A percentile compares a stretch with the other conserved stretches of the same genome.
These are phyloP conservation scores for Trypethelium eluteriae DNA, from an alignment of 495 filamentous ascomycete species.

Conservation along the genomic window DNA sequence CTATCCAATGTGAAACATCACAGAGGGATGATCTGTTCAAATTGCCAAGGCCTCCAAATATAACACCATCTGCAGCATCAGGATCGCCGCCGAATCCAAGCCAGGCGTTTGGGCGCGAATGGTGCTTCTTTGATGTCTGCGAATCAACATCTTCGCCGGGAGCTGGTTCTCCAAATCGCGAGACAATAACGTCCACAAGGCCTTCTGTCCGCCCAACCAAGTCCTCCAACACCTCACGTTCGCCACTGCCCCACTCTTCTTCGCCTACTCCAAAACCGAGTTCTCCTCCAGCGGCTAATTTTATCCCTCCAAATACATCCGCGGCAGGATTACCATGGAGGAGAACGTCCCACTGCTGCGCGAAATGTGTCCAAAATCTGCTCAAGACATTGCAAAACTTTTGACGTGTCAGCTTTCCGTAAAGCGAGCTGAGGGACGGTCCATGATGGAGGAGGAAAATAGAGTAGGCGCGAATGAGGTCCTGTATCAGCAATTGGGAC, in stretches of 20 bases:
- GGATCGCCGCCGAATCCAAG: constrained; percentile 57
- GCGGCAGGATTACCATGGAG: constrained; percentile 80
- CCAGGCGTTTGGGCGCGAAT: constrained; percentile 42
- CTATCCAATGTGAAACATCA: constrained; percentile 70
- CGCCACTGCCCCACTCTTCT: constrained; percentile 85
- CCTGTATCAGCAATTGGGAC: constrained; percentile 65
- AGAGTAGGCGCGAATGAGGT: constrained; percentile 73
- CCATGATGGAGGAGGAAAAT: constrained; percentile 85
- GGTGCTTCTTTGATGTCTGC: constrained; percentile 11
- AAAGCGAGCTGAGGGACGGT: constrained; percentile 57
- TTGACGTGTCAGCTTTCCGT: constrained; percentile 50
- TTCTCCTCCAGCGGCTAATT: constrained; percentile 84
- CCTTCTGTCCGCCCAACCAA: constrained; percentile 60
- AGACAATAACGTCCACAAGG: constrained; percentile 76
- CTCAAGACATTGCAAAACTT: constrained; percentile 58
- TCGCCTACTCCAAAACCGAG: constrained; percentile 90
- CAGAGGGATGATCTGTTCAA: constrained; percentile 58
- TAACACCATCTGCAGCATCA: constrained; percentile 65
- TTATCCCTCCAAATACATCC: constrained; percentile 72
- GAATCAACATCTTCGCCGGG: constrained; percentile 19
- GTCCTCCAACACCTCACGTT: constrained; percentile 83
- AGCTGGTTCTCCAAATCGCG: constrained; percentile 62
- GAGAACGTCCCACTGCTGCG: constrained; percentile 79
- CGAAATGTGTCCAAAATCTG: constrained; percentile 76
- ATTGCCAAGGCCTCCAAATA: constrained; percentile 72